Evolutionary conservation across 257 asterid genomes (phyloP), one percentile per base, ranked within the genome.

Genomic region (Solanum piurae): DNA sequence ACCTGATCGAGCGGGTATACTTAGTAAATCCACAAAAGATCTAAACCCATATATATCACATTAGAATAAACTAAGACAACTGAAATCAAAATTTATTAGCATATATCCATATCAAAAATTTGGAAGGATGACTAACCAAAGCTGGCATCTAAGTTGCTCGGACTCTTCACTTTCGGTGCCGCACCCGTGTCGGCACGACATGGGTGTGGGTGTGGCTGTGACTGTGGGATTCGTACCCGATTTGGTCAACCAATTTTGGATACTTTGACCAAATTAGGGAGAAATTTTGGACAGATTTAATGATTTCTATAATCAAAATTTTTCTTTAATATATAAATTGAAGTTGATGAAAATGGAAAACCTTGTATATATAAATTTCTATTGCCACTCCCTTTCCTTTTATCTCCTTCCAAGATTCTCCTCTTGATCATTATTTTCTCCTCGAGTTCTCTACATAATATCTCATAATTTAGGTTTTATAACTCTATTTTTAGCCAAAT

Each of bases 1-100:
- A 27, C 98, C 98, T 93, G 90, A 90, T 76, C 71, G 86, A 88
- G 66, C 86, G 31, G 69, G 44, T 31, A 31, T 49, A 34, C 18
- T 29, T 29, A 20, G 69, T 82, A 55, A 60, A 85, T 46, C 85
- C 40, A 75, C 55, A 83, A 82, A 29, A 89, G 89, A 90, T 83
- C 68, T 42, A 66, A 87, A 34, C 62, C 83, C 55, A 21, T 69
- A 36, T 14, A 83, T 84, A 62, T 68, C 58, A 86, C 86, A 60
- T 83, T 89, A 58, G 38, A 38, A 80, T 83, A 73, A 85, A 83
- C 49, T 85, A 75, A 72, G 58, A 58, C 36, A 62, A 52, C 58
- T 79, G 34, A 77, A 29, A 82, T 82, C 27, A 86, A 52, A 52
- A 82, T 42, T 33, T 49, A 82, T 82, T 52, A 82, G 44, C 69